Conservation (phyloP, 441 rosid species). For the Melastoma candidum region DNA sequence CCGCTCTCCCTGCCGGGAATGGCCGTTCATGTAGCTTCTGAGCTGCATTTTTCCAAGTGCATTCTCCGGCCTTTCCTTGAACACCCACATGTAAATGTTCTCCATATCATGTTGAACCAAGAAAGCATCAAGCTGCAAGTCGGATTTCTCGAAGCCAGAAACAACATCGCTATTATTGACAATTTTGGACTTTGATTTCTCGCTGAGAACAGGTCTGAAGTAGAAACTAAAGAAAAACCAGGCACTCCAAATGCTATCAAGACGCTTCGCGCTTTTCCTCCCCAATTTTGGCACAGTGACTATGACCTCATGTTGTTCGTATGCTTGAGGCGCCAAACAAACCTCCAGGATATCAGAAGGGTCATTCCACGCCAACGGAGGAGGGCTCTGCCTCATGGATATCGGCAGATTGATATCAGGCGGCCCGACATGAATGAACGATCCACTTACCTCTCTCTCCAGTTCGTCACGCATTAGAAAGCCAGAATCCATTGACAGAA, state of each 20-base stretch:
- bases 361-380: constrained; percentile 56
- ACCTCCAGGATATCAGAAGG: constrained; percentile 37
- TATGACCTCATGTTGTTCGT: constrained; percentile 45
- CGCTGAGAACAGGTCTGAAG: constrained; percentile 72
- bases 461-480: constrained; percentile 61
- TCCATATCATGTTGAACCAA: constrained; percentile 95
- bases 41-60: constrained; percentile 91
- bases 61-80: constrained; percentile 82
- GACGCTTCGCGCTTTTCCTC: constrained; percentile 62
- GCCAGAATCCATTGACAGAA: constrained; percentile 79
- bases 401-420: constrained; percentile 85
- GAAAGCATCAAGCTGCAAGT: constrained; percentile 68
- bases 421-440: constrained; percentile 48
- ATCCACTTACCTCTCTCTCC: constrained; percentile 56
- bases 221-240: constrained; percentile 88
- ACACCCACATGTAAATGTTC: constrained; percentile 94
- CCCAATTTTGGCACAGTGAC: constrained; percentile 53
- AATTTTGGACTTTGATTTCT: constrained; percentile 65
- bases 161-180: constrained; percentile 53
- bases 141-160: constrained; percentile 74
- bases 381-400: constrained; percentile 59
- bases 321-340: constrained; percentile 55
- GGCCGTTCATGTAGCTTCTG: constrained; percentile 88
- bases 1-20: constrained; percentile 81
- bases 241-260: constrained; percentile 87